These are phyloP conservation scores for Ustanciosporium gigantosporum DNA, from an alignment of 1,284 basidiomycete genomes.

Conservation along the genomic window DNA sequence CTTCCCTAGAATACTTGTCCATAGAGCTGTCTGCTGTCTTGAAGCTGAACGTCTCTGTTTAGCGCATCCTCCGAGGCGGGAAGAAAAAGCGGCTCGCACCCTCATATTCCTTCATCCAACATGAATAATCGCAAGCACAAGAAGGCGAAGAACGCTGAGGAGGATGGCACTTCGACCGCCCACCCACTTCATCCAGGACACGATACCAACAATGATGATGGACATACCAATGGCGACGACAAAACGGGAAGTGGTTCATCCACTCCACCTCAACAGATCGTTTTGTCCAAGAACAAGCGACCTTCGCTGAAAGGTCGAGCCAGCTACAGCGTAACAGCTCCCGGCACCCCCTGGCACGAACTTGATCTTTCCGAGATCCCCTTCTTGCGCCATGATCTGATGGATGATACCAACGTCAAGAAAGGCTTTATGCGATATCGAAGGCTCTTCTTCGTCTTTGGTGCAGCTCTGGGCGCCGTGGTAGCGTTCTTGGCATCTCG, in stretches of 20 bases:
- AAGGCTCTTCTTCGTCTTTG: conserved; percentile 47
- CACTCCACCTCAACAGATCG: conserved; percentile 40
- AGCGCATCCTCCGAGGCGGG: too few species aligned
- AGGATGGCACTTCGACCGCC: too few species aligned
- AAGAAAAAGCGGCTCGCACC: too few species aligned
- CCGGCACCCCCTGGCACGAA: conserved; percentile 54
- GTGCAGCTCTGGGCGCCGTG: conserved; percentile 41
- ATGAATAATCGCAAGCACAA: conserved; percentile 36
- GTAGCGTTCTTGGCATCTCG: conserved; percentile 39
- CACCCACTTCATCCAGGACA: too few species aligned
- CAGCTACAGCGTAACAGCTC: conserved; percentile 43
- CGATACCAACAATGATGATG: background rate
- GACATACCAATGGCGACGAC: background rate
- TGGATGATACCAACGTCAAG: conserved; percentile 11
- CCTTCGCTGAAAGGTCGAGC: conserved; percentile 25
- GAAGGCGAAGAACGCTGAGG: conserved; percentile 2
- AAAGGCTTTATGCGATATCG: conserved; percentile 46
- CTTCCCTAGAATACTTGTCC: too few species aligned
- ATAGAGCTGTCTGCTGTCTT: too few species aligned
- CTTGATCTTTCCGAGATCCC: conserved; percentile 50
- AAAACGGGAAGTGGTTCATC: too few species aligned
- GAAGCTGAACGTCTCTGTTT: too few species aligned
- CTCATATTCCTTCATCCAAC: too few species aligned
- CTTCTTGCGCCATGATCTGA: conserved; percentile 32
- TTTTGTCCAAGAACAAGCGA: conserved; percentile 24